Percentiles rank a stretch among this genome's conserved stretches.
Conservation (phyloP, 768 basidiomycete species). For the Russula virescens region DNA sequence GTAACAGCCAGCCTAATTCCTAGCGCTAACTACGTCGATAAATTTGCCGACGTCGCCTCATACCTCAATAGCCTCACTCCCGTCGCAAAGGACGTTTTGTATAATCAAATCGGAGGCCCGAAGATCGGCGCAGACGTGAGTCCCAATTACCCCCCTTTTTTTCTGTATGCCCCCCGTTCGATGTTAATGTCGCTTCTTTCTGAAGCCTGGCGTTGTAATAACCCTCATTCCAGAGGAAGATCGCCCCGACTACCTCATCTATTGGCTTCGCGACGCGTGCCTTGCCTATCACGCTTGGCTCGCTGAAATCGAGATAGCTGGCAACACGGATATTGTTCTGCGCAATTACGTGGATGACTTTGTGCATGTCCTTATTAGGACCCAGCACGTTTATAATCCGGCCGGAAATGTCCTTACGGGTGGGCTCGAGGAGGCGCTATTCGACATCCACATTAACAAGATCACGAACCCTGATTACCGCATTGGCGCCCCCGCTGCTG, state of each 20-base stretch:
- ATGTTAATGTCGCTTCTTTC: neutral
- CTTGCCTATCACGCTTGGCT: slow-evolving; percentile 8
- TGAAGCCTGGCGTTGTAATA: slow-evolving; percentile 14
- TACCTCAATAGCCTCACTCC: slow-evolving; percentile 3
- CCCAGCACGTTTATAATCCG: slow-evolving; percentile 10
- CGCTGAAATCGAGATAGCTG: slow-evolving; percentile 1
- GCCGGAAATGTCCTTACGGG: neutral
- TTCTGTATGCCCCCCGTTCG: no score
- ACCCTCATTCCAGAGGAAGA: slow-evolving; percentile 1
- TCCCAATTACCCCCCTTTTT: neutral
- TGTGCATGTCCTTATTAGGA: slow-evolving; percentile 1
- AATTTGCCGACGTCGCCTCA: neutral
- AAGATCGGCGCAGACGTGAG: slow-evolving; percentile 10
- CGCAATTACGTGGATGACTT: slow-evolving; percentile 12
- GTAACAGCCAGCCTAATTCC: neutral
- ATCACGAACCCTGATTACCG: neutral
- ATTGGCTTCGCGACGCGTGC: slow-evolving; percentile 14
- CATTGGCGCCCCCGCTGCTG: slow-evolving; percentile 9
- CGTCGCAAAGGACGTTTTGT: slow-evolving; percentile 4
- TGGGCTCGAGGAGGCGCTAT: slow-evolving; percentile 15
- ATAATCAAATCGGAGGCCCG: slow-evolving; percentile 1
- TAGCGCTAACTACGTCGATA: neutral
- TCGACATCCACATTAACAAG: neutral
- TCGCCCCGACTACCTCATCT: slow-evolving; percentile 8
- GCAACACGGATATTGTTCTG: neutral